A percentile compares a stretch with the other conserved stretches of the same genome.
Conservation (phyloP, 495 filamentous ascomycete species). For the Aspergillus steynii region DNA sequence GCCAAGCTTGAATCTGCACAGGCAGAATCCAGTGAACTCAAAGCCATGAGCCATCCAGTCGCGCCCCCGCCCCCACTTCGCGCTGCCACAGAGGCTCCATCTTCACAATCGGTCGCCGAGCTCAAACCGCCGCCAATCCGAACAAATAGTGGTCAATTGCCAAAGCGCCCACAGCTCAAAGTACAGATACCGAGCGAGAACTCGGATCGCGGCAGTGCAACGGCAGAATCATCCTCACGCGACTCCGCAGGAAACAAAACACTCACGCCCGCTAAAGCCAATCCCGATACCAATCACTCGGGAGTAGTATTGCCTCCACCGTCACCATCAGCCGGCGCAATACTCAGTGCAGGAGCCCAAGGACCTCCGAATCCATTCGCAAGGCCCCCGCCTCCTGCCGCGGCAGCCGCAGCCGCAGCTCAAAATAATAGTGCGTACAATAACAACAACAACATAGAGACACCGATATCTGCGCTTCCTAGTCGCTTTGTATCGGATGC, state of each 20-base stretch:
- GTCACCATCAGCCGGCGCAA: slow-evolving; percentile 80
- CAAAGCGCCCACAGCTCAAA: slow-evolving; percentile 78
- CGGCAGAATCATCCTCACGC: slow-evolving; percentile 71
- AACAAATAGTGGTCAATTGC: slow-evolving; percentile 64
- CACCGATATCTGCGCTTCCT: slow-evolving; percentile 95
- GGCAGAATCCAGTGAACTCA: slow-evolving; percentile 47
- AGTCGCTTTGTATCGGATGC: slow-evolving; percentile 85
- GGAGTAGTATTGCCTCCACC: slow-evolving; percentile 88
- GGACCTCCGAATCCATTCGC: slow-evolving; percentile 97
- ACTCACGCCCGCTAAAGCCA: slow-evolving; percentile 50
- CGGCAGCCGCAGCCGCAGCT: slow-evolving; percentile 29
- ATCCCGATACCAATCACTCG: slow-evolving; percentile 57
- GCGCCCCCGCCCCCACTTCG: slow-evolving; percentile 50
- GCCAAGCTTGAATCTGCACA: slow-evolving; percentile 45
- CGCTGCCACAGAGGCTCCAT: slow-evolving; percentile 43
- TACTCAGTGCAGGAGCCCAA: slow-evolving; percentile 87
- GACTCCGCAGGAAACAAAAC: slow-evolving; percentile 62
- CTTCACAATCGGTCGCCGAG: slow-evolving; percentile 52
- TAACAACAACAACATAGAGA: slow-evolving; percentile 80
- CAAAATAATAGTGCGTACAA: slow-evolving; percentile 52
- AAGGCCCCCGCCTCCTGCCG: slow-evolving; percentile 65
- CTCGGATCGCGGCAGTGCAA: slow-evolving; percentile 79
- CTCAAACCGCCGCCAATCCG: slow-evolving; percentile 75
- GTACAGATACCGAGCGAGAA: slow-evolving; percentile 93
- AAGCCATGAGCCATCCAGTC: slow-evolving; percentile 31